Evolutionary conservation across 192 early-diverging fungal species (phyloP).

Genomic region (Entomortierella chlamydospora): DNA sequence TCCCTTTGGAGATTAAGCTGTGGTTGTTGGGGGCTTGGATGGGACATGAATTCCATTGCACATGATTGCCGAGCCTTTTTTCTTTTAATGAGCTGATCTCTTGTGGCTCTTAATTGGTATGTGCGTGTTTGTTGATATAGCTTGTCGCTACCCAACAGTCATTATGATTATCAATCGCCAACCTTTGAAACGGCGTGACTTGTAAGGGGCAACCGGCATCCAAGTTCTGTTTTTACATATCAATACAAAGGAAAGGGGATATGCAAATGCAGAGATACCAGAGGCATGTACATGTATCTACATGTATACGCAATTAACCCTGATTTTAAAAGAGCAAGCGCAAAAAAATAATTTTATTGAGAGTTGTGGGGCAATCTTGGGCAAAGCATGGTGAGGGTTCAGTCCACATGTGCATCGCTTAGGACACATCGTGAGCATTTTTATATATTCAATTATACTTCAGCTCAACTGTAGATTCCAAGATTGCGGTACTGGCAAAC

Average conservation of each 20-base stretch:
- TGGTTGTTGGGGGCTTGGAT: neutral
- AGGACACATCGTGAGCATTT: too few species aligned
- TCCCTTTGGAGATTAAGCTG: too few species aligned
- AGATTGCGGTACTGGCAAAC: too few species aligned
- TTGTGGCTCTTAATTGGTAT: neutral
- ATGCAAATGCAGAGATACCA: neutral
- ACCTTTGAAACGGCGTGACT: neutral
- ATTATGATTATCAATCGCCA: constrained; percentile 15
- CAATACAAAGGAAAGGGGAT: neutral
- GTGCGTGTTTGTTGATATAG: neutral
- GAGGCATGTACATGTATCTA: too few species aligned
- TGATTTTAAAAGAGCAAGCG: too few species aligned
- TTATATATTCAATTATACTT: too few species aligned
- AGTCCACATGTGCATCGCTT: too few species aligned
- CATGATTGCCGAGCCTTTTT: constrained; percentile 8
- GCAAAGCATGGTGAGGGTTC: too few species aligned
- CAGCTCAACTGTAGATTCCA: too few species aligned
- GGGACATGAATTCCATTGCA: constrained; percentile 5
- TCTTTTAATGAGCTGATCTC: neutral
- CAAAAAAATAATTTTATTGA: too few species aligned
- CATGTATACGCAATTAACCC: too few species aligned
- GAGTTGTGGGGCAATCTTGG: too few species aligned
- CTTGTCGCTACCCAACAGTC: neutral
- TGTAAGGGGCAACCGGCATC: neutral
- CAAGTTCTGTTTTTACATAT: neutral